Base-by-base conservation (phyloP, 2,329 filamentous ascomycete species). In the Ascochyta viciae-villosae region DNA sequence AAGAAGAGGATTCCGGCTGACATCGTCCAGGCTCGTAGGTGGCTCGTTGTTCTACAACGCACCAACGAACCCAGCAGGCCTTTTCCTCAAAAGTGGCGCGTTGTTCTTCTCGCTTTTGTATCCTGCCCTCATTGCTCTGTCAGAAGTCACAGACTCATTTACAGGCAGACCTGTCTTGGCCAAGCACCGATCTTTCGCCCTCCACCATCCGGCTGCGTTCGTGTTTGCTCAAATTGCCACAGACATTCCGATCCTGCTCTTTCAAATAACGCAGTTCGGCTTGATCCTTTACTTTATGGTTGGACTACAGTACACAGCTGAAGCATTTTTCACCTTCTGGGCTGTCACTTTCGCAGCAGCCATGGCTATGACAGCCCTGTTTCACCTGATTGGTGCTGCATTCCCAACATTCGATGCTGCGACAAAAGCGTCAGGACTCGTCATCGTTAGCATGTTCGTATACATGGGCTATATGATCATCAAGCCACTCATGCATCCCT, bases 131-230 rank as follows among this genome's bases (percentile, higher is more conserved):
- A 69, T 89, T 1, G 81, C 85, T 15, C 85, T 90, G 79, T 82
- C 86, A 1, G 88, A 91, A 70, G 87, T 90, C 2, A 87, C 64
- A 3, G 68, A 67, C 22, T 64, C 85, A 0, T 89, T 88, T 63
- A 77, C 73, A 15, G 85, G 86, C 23, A 80, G 87, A 24, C 89
- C 90, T 1, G 93, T 96, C 65, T 88, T 96, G 50, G 91, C 96
- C 66, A 96, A 96, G 72, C 92, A 96, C 64, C 77, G 82, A 49
- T 85, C 87, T 40, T 96, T 95, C 70, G 91, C 91, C 16, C 82
- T 96, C 22, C 95, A 96, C 67, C 91, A 95, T 66, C 91, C 92
- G 0, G 91, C 89, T 6, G 89, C 91, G 89, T 67, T 78, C 83
- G 5, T 81, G 92, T 62, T 77, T 83, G 26, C 95, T 91, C 81